Evolutionary conservation across 805 yeast species (phyloP).

Genomic region (Yamadazyma nakazawae): DNA sequence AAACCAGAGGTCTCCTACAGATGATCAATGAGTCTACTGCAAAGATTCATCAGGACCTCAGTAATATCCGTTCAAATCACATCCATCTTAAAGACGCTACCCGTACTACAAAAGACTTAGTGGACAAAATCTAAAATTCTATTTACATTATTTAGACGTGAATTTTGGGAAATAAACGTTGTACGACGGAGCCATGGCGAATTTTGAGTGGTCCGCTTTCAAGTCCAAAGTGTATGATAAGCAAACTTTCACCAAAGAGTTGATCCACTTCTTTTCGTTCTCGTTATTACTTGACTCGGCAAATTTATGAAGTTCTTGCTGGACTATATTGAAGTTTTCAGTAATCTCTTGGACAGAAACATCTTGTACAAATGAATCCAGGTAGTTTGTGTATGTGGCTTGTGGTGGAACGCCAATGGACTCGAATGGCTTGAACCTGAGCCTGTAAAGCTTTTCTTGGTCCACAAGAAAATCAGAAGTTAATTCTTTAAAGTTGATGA

Average conservation of each 20-base stretch:
- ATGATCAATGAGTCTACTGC: constrained; percentile 12
- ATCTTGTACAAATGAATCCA: constrained; percentile 2
- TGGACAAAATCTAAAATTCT: not conserved
- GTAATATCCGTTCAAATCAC: constrained; percentile 9
- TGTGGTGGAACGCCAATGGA: constrained; percentile 14
- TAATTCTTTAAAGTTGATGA: constrained; percentile 3
- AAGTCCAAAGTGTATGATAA: constrained; percentile 9
- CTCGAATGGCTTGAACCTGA: constrained; percentile 15
- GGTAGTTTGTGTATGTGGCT: constrained; percentile 6
- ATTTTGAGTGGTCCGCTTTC: not conserved
- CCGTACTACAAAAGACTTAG: constrained; percentile 1
- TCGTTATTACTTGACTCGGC: not conserved
- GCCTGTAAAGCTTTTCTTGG: constrained; percentile 10
- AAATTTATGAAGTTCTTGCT: constrained; percentile 3
- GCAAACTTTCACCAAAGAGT: constrained; percentile 12
- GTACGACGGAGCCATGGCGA: constrained; percentile 8
- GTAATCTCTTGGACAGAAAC: constrained; percentile 2
- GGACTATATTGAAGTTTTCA: constrained; percentile 2
- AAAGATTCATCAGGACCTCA: constrained; percentile 12
- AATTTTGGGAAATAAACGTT: constrained; percentile 13
- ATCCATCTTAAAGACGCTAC: constrained; percentile 6
- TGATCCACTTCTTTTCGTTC: constrained; percentile 7
- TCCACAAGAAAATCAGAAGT: constrained; percentile 7
- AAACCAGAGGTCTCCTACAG: constrained; percentile 14
- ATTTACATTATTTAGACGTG: not conserved